A percentile compares a stretch with the other conserved stretches of the same genome.
Conservation (phyloP, 2,329 filamentous ascomycete species). For the Amylocarpus encephaloides region DNA sequence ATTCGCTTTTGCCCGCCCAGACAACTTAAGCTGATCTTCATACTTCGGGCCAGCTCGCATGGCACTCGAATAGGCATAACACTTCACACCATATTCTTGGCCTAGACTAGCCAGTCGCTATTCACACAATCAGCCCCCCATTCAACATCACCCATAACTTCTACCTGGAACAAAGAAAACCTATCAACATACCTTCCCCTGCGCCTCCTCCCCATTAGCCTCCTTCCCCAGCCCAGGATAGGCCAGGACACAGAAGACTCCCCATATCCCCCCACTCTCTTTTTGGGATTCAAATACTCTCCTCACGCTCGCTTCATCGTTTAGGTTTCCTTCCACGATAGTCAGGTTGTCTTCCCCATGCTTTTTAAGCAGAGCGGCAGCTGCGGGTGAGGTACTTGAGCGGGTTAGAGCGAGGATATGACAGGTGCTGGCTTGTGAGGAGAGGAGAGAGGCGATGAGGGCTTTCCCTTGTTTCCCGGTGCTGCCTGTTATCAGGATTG, state of each 20-base stretch:
- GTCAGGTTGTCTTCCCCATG: constrained; percentile 28
- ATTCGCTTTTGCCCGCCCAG: constrained; percentile 42
- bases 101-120: constrained; percentile 16
- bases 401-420: constrained; percentile 49
- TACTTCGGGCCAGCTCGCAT: constrained; percentile 49
- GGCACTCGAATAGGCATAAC: constrained; percentile 58
- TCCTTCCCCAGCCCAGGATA: constrained; percentile 17
- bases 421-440: constrained; percentile 1
- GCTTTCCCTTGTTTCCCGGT: constrained; percentile 38
- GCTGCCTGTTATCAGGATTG: constrained; percentile 34
- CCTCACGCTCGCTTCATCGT: constrained; percentile 37
- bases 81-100: constrained; percentile 36
- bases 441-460: constrained; percentile 31
- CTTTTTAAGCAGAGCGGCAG: constrained; percentile 36
- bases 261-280: constrained; percentile 40
- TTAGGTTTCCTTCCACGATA: constrained; percentile 49
- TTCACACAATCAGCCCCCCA: not conserved
- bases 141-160: not conserved
- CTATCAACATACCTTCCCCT: constrained; percentile 38
- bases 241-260: constrained; percentile 39
- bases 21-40: constrained; percentile 44
- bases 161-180: not conserved
- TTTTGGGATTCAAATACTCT: constrained; percentile 31
- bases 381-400: constrained; percentile 36
- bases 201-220: constrained; percentile 41